Percentiles rank a stretch among this genome's conserved stretches.
phyloP scores from a whole-genome alignment of 1,284 basidiomycete genomes.

The Trichosporon coremiiforme region DNA sequence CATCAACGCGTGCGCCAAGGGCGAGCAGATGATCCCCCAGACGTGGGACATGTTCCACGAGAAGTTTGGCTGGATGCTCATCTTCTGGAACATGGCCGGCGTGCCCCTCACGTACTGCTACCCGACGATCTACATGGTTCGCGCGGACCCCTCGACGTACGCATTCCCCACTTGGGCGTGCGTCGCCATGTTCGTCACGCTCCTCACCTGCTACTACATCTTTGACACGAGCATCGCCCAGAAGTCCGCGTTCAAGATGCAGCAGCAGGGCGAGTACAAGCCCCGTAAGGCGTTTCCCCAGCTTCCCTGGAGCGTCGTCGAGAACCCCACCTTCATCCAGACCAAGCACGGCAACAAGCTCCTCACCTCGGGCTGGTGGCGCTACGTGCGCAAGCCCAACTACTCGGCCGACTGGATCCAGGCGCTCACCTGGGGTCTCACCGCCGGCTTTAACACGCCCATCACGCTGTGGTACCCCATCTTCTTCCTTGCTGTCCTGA shows the following conservation, averaged over 20 bases:
- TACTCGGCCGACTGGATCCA: conserved; percentile 62
- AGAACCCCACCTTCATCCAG: conserved; percentile 89
- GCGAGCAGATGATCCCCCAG: conserved; percentile 96
- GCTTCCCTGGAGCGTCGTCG: conserved; percentile 79
- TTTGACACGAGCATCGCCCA: conserved; percentile 96
- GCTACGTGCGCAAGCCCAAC: conserved; percentile 73
- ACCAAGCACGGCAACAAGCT: conserved; percentile 78
- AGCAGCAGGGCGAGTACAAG: conserved; percentile 82
- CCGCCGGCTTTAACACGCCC: conserved; percentile 76
- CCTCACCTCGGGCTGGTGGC: conserved; percentile 62
- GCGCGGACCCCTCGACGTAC: conserved; percentile 86
- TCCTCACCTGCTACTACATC: conserved; percentile 81
- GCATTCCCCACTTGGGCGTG: conserved; percentile 69
- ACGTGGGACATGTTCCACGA: conserved; percentile 99
- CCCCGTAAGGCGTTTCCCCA: conserved; percentile 93
- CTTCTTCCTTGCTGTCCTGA: conserved; percentile 86
- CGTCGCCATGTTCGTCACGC: conserved; percentile 59
- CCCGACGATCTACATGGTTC: conserved; percentile 96
- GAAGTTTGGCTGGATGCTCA: conserved; percentile 93
- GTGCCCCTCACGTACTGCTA: conserved; percentile 81
- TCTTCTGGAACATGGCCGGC: conserved; percentile 98
- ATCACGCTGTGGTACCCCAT: conserved; percentile 96
- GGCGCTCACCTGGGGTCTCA: conserved; percentile 85
- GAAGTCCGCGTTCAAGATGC: conserved; percentile 97
- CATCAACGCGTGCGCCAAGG: conserved; percentile 93